phyloP scores from a whole-genome alignment of 2,329 filamentous ascomycete genomes.

The Emericellopsis atlantica region DNA sequence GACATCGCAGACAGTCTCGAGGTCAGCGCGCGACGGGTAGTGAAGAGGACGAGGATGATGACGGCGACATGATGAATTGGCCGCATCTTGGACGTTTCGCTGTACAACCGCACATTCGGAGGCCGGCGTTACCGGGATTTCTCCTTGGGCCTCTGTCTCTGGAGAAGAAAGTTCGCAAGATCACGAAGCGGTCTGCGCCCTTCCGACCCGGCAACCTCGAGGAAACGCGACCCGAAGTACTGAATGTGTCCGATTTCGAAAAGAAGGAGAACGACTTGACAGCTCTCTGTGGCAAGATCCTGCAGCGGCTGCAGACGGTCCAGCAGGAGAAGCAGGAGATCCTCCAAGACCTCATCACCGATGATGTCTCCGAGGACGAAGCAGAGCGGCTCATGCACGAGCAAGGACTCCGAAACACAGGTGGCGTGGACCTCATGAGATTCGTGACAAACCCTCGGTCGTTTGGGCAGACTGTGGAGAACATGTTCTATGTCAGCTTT shows the following conservation, averaged over 20 bases:
- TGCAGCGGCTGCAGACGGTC: constrained; percentile 41
- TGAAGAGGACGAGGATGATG: constrained; percentile 36
- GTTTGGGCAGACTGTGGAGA: constrained; percentile 92
- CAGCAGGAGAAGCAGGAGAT: constrained; percentile 32
- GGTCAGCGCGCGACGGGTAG: constrained; percentile 9
- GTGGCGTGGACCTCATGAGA: constrained; percentile 66
- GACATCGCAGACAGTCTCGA: constrained; percentile 24
- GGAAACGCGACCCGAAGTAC: constrained; percentile 66
- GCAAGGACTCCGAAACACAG: constrained; percentile 52
- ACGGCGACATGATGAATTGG: constrained; percentile 78
- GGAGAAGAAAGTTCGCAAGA: constrained; percentile 67
- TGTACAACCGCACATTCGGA: constrained; percentile 57
- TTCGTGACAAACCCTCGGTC: constrained; percentile 85
- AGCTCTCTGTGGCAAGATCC: constrained; percentile 63
- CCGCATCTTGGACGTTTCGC: constrained; percentile 67
- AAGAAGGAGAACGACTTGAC: constrained; percentile 72
- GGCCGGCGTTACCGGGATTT: constrained; percentile 71
- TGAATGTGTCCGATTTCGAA: constrained; percentile 62
- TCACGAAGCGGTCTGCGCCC: constrained; percentile 57
- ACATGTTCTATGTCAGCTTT: constrained; percentile 94
- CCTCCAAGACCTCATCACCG: constrained; percentile 28
- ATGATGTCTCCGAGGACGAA: constrained; percentile 33
- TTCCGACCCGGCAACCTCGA: constrained; percentile 56
- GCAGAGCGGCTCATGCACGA: constrained; percentile 45
- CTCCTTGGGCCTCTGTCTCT: constrained; percentile 80